A percentile compares a stretch with the other conserved stretches of the same genome.
Evolutionary conservation across 768 basidiomycete genomes (phyloP).

Genomic region (Auriculariales sp.): DNA sequence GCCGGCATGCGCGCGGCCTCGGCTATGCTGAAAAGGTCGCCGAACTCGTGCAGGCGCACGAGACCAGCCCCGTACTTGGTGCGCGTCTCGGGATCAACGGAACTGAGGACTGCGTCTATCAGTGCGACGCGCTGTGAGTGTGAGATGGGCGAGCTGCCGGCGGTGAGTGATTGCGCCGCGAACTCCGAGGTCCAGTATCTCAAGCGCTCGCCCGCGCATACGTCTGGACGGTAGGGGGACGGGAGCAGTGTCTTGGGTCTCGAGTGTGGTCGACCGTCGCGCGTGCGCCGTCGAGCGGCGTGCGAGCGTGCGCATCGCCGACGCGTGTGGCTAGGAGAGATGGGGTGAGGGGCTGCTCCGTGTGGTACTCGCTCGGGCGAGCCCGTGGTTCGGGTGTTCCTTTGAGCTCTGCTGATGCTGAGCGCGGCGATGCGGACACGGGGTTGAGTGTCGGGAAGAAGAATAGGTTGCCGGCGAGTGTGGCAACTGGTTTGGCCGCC

Average conservation of each 20-base stretch:
- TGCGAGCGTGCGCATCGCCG: background rate
- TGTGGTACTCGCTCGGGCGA: background rate
- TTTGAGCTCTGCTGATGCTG: too few relatives aligned
- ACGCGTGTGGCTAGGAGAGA: background rate
- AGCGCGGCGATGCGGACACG: too few relatives aligned
- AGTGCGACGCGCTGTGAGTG: background rate
- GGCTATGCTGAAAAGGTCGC: slow-evolving; percentile 18
- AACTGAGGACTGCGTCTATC: background rate
- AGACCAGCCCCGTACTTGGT: slow-evolving; percentile 18
- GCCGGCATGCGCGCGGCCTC: slow-evolving; percentile 19
- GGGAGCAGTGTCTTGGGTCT: background rate
- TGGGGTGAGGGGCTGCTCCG: background rate
- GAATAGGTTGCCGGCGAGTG: too few relatives aligned
- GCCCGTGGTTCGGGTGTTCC: too few relatives aligned
- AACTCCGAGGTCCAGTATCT: background rate
- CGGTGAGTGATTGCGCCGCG: background rate
- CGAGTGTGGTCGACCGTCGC: background rate
- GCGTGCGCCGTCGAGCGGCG: background rate
- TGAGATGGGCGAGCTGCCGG: background rate
- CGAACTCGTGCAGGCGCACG: slow-evolving; percentile 22
- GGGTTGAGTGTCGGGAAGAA: too few relatives aligned
- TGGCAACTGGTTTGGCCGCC: too few relatives aligned
- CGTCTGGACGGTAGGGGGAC: background rate
- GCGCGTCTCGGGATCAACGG: background rate
- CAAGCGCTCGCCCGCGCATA: background rate